phyloP scores from a whole-genome alignment of 805 yeast species.

The Metschnikowia santaceciliae region DNA sequence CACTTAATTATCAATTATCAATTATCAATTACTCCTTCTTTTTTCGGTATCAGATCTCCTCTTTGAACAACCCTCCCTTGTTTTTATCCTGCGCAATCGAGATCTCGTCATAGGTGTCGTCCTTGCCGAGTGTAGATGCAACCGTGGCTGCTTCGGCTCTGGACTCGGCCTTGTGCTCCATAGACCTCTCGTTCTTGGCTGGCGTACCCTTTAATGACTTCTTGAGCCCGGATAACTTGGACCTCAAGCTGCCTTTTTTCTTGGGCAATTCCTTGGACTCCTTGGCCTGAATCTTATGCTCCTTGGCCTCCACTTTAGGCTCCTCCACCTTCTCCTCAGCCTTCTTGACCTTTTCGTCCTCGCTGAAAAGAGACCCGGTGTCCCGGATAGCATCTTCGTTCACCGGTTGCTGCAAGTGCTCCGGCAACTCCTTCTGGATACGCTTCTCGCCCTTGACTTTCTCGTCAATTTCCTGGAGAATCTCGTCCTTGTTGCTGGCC shows the following conservation, averaged over 20 bases:
- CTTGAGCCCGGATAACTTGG: slow-evolving; percentile 10
- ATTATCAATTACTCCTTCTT: background rate
- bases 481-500: slow-evolving; percentile 31
- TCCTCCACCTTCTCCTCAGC: background rate
- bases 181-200: background rate
- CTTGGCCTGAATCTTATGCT: too few relatives aligned
- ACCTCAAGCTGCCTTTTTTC: slow-evolving; percentile 16
- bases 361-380: slow-evolving; percentile 37
- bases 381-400: slow-evolving; percentile 36
- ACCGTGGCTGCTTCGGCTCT: slow-evolving; percentile 10
- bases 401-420: slow-evolving; percentile 41
- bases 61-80: slow-evolving; percentile 39
- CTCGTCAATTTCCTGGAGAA: slow-evolving; percentile 27
- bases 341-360: slow-evolving; percentile 16
- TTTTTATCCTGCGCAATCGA: slow-evolving; percentile 26
- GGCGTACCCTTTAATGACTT: slow-evolving; percentile 3
- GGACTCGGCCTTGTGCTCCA: slow-evolving; percentile 6
- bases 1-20: background rate
- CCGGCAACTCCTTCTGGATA: slow-evolving; percentile 49
- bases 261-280: slow-evolving; percentile 4
- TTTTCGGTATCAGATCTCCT: slow-evolving; percentile 29
- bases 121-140: slow-evolving; percentile 5
- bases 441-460: slow-evolving; percentile 45
- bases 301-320: background rate
- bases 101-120: slow-evolving; percentile 27